Base-by-base conservation (phyloP, 345 rosid genomes). In the Kandelia obovata region DNA sequence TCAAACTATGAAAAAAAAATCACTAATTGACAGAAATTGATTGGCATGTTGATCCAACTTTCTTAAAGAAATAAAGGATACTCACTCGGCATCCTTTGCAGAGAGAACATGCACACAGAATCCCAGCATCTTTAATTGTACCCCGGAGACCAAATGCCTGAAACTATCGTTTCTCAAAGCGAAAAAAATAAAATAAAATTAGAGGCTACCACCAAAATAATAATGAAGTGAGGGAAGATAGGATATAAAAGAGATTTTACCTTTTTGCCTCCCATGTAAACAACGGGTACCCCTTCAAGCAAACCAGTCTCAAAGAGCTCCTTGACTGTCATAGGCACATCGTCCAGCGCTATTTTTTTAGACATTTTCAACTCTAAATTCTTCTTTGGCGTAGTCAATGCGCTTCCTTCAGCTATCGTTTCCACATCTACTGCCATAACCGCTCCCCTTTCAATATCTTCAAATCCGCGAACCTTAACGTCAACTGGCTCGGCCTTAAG, bases 71-170 rank as follows among this genome's bases (percentile, higher is more conserved):
- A 4, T 20, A 17, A 20, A 64, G 6, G 5, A 71, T 66, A 72
- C 97, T 84, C 77, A 94, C 98, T 68, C 89, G 80, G 77, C 82
- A 81, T 60, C 93, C 95, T 65, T 87, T 86, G 88, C 98, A 94
- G 77, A 77, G 59, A 67, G 88, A 65, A 83, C 98, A 94, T 0
- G 90, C 88, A 65, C 99, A 95, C 78, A 91, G 79, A 82, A 95
- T 95, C 66, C 99, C 99, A 70, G 85, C 92, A 80, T 89, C 96
- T 77, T 71, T 88, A 66, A 95, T 91, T 21, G 76, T 81, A 67
- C 99, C 99, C 32, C 93, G 91, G 21, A 95, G 97, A 72, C 93
- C 91, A 78, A 88, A 86, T 27, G 85, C 82, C 88, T 95, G 95
- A 79, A 86, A 88, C 84, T 86, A 68, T 46, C 37, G 6, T 31